Percentiles rank a stretch among this genome's conserved stretches.
Conservation (phyloP, 768 basidiomycete genomes). For the Mycena albidolilacea region DNA sequence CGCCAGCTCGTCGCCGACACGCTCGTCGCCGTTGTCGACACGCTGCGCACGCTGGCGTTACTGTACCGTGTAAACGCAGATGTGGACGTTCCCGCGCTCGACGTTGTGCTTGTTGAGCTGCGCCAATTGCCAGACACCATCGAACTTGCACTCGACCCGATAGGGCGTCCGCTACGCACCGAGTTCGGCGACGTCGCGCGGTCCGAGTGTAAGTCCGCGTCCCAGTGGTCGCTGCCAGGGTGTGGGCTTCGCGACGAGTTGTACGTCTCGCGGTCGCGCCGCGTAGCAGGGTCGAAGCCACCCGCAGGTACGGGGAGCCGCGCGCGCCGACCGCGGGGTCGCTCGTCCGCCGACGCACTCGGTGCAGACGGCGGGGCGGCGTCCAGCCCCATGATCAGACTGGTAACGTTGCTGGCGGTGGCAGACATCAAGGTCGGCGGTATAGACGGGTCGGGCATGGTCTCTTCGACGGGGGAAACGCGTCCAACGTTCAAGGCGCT, state of each 20-base stretch:
- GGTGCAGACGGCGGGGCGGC: constrained; percentile 56
- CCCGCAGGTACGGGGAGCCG: constrained; percentile 28
- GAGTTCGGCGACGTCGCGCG: constrained; percentile 74
- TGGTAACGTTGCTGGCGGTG: constrained; percentile 85
- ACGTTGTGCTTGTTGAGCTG: constrained; percentile 79
- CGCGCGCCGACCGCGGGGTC: constrained; percentile 29
- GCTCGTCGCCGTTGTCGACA: constrained; percentile 87
- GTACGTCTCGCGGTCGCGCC: constrained; percentile 48
- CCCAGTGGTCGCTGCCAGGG: constrained; percentile 51
- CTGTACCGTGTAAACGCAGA: constrained; percentile 87
- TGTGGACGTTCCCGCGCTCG: constrained; percentile 77
- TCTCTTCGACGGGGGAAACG: constrained; percentile 58
- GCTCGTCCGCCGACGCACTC: constrained; percentile 32
- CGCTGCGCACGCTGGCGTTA: constrained; percentile 78
- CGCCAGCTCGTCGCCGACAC: constrained; percentile 84
- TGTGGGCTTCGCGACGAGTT: constrained; percentile 49
- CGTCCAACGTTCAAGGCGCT: constrained; percentile 56
- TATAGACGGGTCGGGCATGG: constrained; percentile 39
- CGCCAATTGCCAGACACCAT: constrained; percentile 83
- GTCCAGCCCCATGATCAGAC: constrained; percentile 79
- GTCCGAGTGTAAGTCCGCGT: constrained; percentile 51
- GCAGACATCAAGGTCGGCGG: constrained; percentile 60
- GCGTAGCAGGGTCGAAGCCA: constrained; percentile 31
- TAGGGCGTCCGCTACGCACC: constrained; percentile 65
- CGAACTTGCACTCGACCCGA: constrained; percentile 74